Conservation (phyloP, 768 basidiomycete genomes). For the Lyophyllum shimeji region DNA sequence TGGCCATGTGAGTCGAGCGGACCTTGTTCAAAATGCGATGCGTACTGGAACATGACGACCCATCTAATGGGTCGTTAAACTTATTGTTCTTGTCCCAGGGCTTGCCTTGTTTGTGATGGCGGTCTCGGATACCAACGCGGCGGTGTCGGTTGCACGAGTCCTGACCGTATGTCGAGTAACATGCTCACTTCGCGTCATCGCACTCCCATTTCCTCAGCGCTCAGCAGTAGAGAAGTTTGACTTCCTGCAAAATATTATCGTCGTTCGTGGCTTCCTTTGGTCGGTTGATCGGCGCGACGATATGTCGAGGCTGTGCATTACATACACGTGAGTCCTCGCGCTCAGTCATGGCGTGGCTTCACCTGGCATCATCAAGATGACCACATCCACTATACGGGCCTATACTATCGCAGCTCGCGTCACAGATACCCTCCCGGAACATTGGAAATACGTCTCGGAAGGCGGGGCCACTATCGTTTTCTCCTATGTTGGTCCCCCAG, state of each 20-base stretch:
- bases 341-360: too few species aligned
- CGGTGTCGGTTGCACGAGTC: not conserved
- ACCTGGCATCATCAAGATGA: too few species aligned
- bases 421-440: slow-evolving; percentile 34
- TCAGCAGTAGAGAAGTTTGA: too few species aligned
- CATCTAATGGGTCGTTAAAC: not conserved
- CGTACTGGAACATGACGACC: not conserved
- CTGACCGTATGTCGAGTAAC: not conserved
- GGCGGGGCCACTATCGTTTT: slow-evolving; percentile 93
- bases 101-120: not conserved
- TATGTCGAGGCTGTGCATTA: not conserved
- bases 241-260: too few species aligned
- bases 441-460: slow-evolving; percentile 90
- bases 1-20: not conserved
- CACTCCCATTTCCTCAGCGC: too few species aligned
- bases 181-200: not conserved
- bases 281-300: too few species aligned
- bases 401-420: slow-evolving; percentile 24
- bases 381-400: not conserved
- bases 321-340: not conserved
- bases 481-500: slow-evolving; percentile 63
- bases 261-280: too few species aligned
- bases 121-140: not conserved
- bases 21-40: not conserved
- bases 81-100: not conserved